Evolutionary conservation across 257 asterid species (phyloP), one percentile per base, ranked within the genome.

Genomic region (Voacanga thouarsii): DNA sequence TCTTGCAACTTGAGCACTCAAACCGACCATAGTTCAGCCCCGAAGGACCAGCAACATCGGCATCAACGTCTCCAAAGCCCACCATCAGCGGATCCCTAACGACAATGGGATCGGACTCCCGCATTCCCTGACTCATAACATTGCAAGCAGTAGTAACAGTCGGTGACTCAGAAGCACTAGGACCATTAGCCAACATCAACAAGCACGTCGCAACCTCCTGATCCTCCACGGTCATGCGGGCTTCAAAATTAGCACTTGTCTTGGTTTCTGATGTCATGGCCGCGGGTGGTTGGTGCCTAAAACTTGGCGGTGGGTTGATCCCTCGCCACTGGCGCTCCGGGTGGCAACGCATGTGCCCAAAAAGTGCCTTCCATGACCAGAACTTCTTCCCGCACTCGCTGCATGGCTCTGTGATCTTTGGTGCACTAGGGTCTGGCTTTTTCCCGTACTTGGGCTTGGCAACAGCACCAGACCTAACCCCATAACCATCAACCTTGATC

Each of bases 281-380:
- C 43, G 49, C 24, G 5, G 10, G 43, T 12, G 57, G 80, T 8
- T 26, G 56, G 30, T 66, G 79, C 61, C 74, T 80, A 66, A 81
- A 11, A 79, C 76, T 75, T 39, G 89, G 88, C 2, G 97, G 97
- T 0, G 97, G 97, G 77, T 83, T 93, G 14, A 95, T 93, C 0
- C 99, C 99, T 0, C 99, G 89, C 98, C 98, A 95, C 51, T 88
- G 87, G 16, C 99, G 94, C 74, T 93, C 97, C 0, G 99, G 99
- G 82, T 95, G 99, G 86, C 99, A 95, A 53, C 99, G 94, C 99
- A 95, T 95, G 83, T 95, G 99, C 64, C 99, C 99, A 74, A 88
- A 95, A 60, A 95, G 99, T 23, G 99, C 99, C 71, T 95, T 95
- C 91, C 83, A 76, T 1, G 99, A 93, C 93, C 90, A 88, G 80